phyloP scores from a whole-genome alignment of 352 stramenopile genomes.

The Pythium phragmiticola region DNA sequence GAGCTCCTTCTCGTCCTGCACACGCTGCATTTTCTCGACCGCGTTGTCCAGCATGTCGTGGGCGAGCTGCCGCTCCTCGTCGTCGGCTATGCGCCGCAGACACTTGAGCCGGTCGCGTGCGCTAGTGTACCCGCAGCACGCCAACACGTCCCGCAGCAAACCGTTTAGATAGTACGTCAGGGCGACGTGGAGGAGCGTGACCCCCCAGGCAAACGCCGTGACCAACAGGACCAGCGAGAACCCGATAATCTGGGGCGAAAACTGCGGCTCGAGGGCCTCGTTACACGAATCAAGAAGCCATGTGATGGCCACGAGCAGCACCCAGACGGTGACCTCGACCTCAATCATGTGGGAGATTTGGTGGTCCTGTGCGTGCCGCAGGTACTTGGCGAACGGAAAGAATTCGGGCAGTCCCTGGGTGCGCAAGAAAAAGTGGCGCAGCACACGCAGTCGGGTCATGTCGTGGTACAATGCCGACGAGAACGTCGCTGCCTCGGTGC shows the following conservation, averaged over 20 bases:
- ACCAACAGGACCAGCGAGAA: constrained; percentile 16
- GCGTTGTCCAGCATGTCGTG: constrained; percentile 13
- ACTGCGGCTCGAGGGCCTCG: not conserved
- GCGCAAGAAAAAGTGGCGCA: too few relatives aligned
- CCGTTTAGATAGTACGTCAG: constrained; percentile 12
- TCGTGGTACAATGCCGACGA: too few relatives aligned
- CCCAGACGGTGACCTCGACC: constrained; percentile 53
- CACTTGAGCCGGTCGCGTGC: constrained; percentile 12
- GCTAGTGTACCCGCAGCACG: constrained; percentile 5
- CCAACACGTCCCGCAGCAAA: constrained; percentile 8
- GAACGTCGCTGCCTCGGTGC: too few relatives aligned
- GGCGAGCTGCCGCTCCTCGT: constrained; percentile 10
- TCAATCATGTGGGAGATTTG: too few relatives aligned
- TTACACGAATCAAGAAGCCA: constrained; percentile 12
- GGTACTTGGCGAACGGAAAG: too few relatives aligned
- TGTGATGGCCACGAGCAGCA: constrained; percentile 5
- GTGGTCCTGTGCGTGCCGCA: too few relatives aligned
- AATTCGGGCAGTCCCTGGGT: too few relatives aligned
- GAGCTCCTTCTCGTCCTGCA: constrained; percentile 25
- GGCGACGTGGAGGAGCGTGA: constrained; percentile 12
- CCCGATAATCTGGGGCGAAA: not conserved
- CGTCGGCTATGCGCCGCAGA: constrained; percentile 9
- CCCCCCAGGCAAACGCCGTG: constrained; percentile 16
- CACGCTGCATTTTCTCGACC: constrained; percentile 19
- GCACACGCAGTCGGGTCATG: too few relatives aligned